A percentile compares a stretch with the other conserved stretches of the same genome.
Conservation (phyloP, 805 yeast species). For the Myxozyma vanderwaltii region DNA sequence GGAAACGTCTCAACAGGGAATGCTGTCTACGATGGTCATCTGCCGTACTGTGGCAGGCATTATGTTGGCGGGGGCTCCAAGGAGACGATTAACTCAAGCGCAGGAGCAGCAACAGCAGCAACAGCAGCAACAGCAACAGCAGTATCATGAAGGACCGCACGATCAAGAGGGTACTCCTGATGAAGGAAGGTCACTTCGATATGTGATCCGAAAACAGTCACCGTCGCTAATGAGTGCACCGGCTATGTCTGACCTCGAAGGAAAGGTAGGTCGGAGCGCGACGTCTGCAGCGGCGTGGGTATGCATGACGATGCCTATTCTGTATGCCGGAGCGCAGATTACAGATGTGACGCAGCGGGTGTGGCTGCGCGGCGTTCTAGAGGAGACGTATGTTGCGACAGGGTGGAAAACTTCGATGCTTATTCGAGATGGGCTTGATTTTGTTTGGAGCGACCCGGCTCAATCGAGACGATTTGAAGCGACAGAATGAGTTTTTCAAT, state of each 20-base stretch:
- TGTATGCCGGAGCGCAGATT: constrained; percentile 22
- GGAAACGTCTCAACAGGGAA: constrained; percentile 2
- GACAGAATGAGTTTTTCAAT: not conserved
- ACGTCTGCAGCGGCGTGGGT: constrained; percentile 15
- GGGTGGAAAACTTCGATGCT: constrained; percentile 22
- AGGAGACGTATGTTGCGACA: constrained; percentile 4
- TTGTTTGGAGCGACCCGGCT: constrained; percentile 4
- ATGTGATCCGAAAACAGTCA: not conserved
- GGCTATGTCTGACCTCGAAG: constrained; percentile 4
- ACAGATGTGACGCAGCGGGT: constrained; percentile 8
- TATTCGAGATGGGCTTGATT: constrained; percentile 13
- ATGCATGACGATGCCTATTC: constrained; percentile 15
- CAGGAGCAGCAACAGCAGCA: not conserved
- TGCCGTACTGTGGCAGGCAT: constrained; percentile 11
- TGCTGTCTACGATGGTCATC: constrained; percentile 9
- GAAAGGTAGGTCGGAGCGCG: constrained; percentile 7
- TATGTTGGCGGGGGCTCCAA: not conserved
- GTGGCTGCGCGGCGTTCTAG: constrained; percentile 11
- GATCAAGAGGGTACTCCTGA: not conserved
- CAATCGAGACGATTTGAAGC: not conserved
- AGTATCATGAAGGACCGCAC: not conserved
- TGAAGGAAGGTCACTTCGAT: not conserved
- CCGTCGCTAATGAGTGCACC: constrained; percentile 2
- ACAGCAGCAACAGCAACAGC: not conserved
- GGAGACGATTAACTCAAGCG: not conserved